phyloP scores from a whole-genome alignment of 2,329 filamentous ascomycete genomes.

The Stagonosporopsis tanaceti region DNA sequence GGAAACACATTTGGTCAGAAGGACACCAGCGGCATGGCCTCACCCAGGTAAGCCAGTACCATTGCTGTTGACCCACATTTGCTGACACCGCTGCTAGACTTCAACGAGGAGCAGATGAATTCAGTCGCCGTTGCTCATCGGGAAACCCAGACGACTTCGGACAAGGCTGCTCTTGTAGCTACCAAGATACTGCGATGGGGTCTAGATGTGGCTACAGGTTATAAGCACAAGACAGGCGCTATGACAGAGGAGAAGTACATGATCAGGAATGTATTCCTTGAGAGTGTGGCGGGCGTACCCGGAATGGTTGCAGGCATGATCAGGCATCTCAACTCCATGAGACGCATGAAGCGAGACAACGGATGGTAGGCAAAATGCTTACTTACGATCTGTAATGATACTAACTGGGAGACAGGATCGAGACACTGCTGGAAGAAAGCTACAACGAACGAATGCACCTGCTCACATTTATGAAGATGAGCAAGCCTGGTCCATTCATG shows the following conservation, averaged over 20 bases:
- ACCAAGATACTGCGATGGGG: slow-evolving; percentile 79
- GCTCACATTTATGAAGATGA: slow-evolving; percentile 91
- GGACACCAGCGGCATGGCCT: slow-evolving; percentile 58
- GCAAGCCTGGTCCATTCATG: slow-evolving; percentile 88
- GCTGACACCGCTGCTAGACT: slow-evolving; percentile 56
- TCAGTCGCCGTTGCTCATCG: slow-evolving; percentile 79
- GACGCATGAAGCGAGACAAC: slow-evolving; percentile 89
- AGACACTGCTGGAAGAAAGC: slow-evolving; percentile 86
- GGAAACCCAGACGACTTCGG: slow-evolving; percentile 73
- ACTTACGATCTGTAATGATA: background rate
- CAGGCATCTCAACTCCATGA: slow-evolving; percentile 82
- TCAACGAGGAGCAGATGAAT: slow-evolving; percentile 81
- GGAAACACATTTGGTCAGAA: slow-evolving; percentile 55
- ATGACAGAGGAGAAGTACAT: slow-evolving; percentile 92
- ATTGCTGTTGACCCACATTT: background rate
- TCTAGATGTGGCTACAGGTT: slow-evolving; percentile 83
- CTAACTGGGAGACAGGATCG: slow-evolving; percentile 69
- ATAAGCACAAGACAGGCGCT: slow-evolving; percentile 73
- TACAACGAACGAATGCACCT: slow-evolving; percentile 96
- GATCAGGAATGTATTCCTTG: slow-evolving; percentile 88
- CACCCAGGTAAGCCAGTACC: slow-evolving; percentile 52
- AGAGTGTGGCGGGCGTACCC: slow-evolving; percentile 92
- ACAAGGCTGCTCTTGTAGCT: slow-evolving; percentile 79
- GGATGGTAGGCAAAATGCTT: slow-evolving; percentile 67
- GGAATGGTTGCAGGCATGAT: slow-evolving; percentile 98